These are phyloP conservation scores for Ceratocystis variospora DNA, from an alignment of 2,329 filamentous ascomycete genomes.

Conservation along the genomic window DNA sequence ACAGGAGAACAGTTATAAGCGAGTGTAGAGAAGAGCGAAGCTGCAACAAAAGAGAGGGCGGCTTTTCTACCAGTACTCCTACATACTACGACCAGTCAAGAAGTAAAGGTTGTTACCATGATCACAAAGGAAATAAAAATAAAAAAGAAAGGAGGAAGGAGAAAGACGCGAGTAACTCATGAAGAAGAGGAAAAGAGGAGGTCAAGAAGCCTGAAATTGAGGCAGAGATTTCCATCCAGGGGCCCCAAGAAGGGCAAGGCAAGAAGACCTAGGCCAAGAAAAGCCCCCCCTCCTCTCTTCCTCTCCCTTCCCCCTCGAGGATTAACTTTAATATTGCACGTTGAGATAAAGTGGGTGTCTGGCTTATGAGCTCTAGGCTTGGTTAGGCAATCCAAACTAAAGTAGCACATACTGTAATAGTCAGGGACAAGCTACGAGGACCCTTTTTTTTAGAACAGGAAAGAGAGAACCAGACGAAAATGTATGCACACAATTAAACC, in stretches of 20 bases:
- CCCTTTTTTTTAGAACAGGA: background rate
- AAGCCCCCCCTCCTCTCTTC: background rate
- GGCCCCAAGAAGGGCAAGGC: background rate
- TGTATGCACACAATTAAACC: background rate
- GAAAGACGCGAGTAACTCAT: background rate
- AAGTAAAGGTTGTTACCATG: background rate
- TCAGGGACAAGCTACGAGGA: background rate
- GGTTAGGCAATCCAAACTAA: background rate
- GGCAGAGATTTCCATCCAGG: background rate
- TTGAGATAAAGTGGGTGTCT: background rate
- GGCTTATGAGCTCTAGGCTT: background rate
- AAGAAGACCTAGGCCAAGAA: background rate
- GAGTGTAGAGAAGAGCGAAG: background rate
- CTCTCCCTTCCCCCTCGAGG: background rate
- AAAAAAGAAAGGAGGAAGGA: background rate
- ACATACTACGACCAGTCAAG: background rate
- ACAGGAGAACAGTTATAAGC: background rate
- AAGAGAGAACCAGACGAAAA: background rate
- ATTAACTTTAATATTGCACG: conserved; percentile 3
- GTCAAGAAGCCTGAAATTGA: background rate
- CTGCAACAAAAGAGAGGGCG: background rate
- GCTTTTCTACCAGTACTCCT: background rate
- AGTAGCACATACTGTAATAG: background rate
- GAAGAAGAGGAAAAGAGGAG: conserved; percentile 2
- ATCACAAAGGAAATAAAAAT: background rate